phyloP scores from a whole-genome alignment of 352 stramenopile species.

The Globisporangium cederbergense region DNA sequence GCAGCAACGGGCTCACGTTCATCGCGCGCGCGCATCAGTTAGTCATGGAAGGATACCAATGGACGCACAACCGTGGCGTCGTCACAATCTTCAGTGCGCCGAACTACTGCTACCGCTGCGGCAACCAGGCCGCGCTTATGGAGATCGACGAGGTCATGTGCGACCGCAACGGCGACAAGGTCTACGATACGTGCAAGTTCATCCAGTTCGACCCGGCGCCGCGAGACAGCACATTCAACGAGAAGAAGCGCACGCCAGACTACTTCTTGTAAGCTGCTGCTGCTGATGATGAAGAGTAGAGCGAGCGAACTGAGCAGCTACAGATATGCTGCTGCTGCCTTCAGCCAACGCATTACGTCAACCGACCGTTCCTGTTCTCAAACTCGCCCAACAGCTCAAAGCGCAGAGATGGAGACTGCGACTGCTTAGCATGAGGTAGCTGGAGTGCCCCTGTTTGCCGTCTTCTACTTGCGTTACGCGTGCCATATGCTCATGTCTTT shows the following conservation, averaged over 20 bases:
- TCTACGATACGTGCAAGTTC: constrained; percentile 91
- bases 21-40: constrained; percentile 88
- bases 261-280: constrained; percentile 84
- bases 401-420: not conserved
- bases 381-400: not conserved
- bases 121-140: constrained; percentile 95
- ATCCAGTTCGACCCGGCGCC: constrained; percentile 91
- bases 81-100: constrained; percentile 92
- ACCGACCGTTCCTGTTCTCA: not conserved
- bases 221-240: constrained; percentile 89
- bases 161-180: constrained; percentile 84
- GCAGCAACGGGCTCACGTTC: constrained; percentile 85
- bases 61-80: constrained; percentile 89
- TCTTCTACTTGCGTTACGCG: constrained; percentile 8
- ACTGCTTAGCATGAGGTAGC: not conserved
- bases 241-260: constrained; percentile 90
- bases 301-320: not conserved
- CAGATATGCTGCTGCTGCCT: not conserved
- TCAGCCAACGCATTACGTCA: not conserved
- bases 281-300: not conserved
- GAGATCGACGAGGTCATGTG: constrained; percentile 92
- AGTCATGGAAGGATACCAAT: constrained; percentile 94
- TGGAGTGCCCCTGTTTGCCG: constrained; percentile 15
- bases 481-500: constrained; percentile 37
- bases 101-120: constrained; percentile 95